Conservation (phyloP, 2,329 filamentous ascomycete genomes). For the Diplodia sapinea region DNA sequence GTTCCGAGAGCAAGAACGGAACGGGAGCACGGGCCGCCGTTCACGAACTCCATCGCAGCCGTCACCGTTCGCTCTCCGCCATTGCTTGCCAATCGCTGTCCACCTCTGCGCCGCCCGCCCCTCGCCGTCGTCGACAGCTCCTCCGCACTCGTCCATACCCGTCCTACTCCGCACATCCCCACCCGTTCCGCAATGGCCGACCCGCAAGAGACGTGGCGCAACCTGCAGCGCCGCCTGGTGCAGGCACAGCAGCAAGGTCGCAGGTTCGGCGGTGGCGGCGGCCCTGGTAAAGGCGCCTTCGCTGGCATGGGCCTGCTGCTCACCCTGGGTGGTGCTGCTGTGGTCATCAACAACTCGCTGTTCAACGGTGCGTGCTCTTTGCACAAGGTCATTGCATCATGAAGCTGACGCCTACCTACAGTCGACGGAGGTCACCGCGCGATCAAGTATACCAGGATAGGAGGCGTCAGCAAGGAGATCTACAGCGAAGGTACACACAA, state of each 20-base stretch:
- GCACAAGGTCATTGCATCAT: conserved; percentile 34
- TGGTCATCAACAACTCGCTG: conserved; percentile 67
- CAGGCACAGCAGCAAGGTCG: conserved; percentile 54
- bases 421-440: conserved; percentile 98
- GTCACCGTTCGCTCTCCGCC: conserved; percentile 17
- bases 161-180: neutral
- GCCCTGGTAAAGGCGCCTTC: conserved; percentile 58
- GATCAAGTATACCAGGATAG: conserved; percentile 95
- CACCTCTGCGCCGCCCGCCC: neutral
- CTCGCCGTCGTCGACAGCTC: neutral
- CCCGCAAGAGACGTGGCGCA: conserved; percentile 70
- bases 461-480: conserved; percentile 94
- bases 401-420: conserved; percentile 38
- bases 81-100: conserved; percentile 15
- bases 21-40: conserved; percentile 9
- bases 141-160: neutral
- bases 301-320: conserved; percentile 61
- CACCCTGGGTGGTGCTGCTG: conserved; percentile 60
- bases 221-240: conserved; percentile 66
- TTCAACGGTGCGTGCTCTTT: conserved; percentile 65
- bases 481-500: conserved; percentile 80
- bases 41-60: conserved; percentile 12
- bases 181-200: conserved; percentile 44
- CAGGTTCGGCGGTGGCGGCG: conserved; percentile 44
- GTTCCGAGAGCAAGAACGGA: neutral